Base-by-base conservation (phyloP, 306 rosid genomes). In the Acacia confusa region DNA sequence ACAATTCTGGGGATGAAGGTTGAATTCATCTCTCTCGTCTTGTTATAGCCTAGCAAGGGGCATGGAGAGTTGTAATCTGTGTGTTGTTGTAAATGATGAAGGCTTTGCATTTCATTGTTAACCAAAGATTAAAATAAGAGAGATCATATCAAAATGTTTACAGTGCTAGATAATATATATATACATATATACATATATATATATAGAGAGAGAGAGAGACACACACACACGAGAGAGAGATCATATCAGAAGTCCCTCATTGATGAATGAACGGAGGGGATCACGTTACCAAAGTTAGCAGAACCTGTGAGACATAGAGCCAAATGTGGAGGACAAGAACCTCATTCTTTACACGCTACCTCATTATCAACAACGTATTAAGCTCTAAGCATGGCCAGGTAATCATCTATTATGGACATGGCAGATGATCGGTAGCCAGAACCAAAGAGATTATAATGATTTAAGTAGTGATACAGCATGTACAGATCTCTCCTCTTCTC, bases 401-500 rank as follows among this genome's bases (percentile, higher is more conserved):
- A 95, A 82, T 93, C 91, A 74, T 91, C 97, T 40, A 95, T 90
- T 79, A 95, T 95, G 55, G 97, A 91, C 95, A 95, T 85, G 58
- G 97, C 89, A 27, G 97, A 91, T 27, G 95, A 88, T 76, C 95
- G 88, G 80, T 95, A 95, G 64, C 99, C 93, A 4, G 99, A 90
- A 65, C 99, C 97, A 28, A 95, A 95, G 86, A 95, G 99, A 86
- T 93, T 95, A 78, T 92, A 95, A 72, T 93, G 97, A 85, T 95
- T 95, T 83, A 95, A 86, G 83, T 95, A 93, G 85, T 95, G 99
- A 84, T 95, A 95, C 81, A 95, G 28, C 91, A 91, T 73, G 55
- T 95, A 95, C 34, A 95, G 92, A 84, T 95, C 96, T 87, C 85
- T 89, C 86, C 99, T 90, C 84, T 93, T 77, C 85, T 93, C 99